A percentile compares a stretch with the other conserved stretches of the same genome.
Evolutionary conservation across 805 yeast species (phyloP).

Genomic region (Teunomyces funiuensis): DNA sequence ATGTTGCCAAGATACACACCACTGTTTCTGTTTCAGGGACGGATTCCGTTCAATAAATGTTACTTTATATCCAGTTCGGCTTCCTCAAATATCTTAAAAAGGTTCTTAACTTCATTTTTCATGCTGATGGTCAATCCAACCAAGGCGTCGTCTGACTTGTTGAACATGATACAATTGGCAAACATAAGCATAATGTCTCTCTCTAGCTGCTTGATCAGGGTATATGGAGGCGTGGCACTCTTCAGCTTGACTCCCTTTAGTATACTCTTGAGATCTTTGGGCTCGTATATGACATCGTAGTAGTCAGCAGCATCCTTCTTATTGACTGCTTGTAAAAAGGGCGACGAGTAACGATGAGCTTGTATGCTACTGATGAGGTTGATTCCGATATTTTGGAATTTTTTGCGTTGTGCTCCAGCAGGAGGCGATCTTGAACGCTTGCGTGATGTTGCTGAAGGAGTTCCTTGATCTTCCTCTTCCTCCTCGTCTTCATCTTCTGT

Average conservation of each 20-base stretch:
- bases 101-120: constrained; percentile 63
- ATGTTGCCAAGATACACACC: background rate
- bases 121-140: constrained; percentile 64
- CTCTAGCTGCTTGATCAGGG: constrained; percentile 60
- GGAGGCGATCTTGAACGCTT: constrained; percentile 17
- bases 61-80: constrained; percentile 32
- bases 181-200: constrained; percentile 73
- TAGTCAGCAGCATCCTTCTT: constrained; percentile 70
- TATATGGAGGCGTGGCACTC: constrained; percentile 39
- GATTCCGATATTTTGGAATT: constrained; percentile 60
- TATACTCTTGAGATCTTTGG: constrained; percentile 68
- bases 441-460: constrained; percentile 7
- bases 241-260: constrained; percentile 51
- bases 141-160: constrained; percentile 62
- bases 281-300: constrained; percentile 54
- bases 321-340: constrained; percentile 69
- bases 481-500: constrained; percentile 6
- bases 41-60: background rate
- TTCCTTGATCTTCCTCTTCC: constrained; percentile 1
- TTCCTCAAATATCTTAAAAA: constrained; percentile 59
- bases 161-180: constrained; percentile 83
- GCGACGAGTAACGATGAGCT: constrained; percentile 71
- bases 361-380: constrained; percentile 64
- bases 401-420: constrained; percentile 36
- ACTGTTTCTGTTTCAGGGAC: background rate